Evolutionary conservation across 805 yeast genomes (phyloP).

Genomic region (Blastobotrys peoriensis): DNA sequence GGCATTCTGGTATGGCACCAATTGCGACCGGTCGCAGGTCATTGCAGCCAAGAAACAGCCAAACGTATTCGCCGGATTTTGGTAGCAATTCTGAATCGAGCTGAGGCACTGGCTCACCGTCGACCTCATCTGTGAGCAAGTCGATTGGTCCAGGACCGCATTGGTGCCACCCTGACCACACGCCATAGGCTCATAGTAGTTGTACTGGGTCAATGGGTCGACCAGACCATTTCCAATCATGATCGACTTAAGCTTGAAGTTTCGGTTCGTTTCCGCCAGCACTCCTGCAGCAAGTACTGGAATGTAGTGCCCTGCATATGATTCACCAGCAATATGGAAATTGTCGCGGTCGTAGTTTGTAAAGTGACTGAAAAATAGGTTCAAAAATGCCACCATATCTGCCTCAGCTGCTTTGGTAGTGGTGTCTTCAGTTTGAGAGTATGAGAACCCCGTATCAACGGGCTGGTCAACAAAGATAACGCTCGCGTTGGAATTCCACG

Average conservation of each 20-base stretch:
- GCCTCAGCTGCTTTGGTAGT: constrained; percentile 77
- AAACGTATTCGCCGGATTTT: constrained; percentile 52
- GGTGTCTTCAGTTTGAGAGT: constrained; percentile 58
- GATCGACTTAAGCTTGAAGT: constrained; percentile 67
- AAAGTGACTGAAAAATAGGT: constrained; percentile 75
- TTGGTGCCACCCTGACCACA: constrained; percentile 81
- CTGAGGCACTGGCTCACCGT: constrained; percentile 60
- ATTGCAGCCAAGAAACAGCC: constrained; percentile 81
- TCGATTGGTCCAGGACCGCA: constrained; percentile 60
- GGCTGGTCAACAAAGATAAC: constrained; percentile 93
- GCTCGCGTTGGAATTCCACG: constrained; percentile 90
- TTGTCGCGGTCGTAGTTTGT: constrained; percentile 55
- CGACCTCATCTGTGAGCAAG: constrained; percentile 58
- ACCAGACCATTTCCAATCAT: constrained; percentile 92
- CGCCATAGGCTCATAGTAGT: constrained; percentile 86
- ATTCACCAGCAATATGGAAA: constrained; percentile 90
- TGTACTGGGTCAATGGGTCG: constrained; percentile 73
- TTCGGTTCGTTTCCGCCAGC: constrained; percentile 39
- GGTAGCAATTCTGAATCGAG: constrained; percentile 62
- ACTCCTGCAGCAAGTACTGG: constrained; percentile 69
- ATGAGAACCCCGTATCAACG: constrained; percentile 85
- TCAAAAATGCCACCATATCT: constrained; percentile 81
- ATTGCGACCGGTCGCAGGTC: constrained; percentile 68
- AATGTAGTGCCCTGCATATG: constrained; percentile 91
- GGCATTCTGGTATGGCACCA: constrained; percentile 53